These are phyloP conservation scores for Tanacetum coccineum DNA, from an alignment of 129 eudicot genomes.

Conservation along the genomic window DNA sequence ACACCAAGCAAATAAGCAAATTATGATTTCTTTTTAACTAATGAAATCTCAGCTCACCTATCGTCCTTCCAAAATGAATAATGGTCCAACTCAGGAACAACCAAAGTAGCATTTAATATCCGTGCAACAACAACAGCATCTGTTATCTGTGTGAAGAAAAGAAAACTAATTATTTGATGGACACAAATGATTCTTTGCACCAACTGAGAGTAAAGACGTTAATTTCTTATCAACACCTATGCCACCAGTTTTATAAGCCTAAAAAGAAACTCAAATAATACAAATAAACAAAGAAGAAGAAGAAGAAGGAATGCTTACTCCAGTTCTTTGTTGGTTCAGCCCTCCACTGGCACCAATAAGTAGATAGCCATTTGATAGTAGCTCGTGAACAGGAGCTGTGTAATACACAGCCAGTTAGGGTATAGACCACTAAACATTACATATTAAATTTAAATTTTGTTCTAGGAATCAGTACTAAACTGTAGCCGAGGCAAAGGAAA, in stretches of 20 bases:
- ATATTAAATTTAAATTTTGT: not conserved
- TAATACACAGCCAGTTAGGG: conserved; percentile 15
- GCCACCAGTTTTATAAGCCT: too few species aligned
- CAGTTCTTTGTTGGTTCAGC: conserved; percentile 86
- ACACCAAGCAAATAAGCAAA: conserved; percentile 12
- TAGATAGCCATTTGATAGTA: conserved; percentile 74
- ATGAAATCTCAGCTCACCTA: conserved; percentile 49
- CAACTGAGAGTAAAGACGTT: too few species aligned
- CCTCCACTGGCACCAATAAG: conserved; percentile 97
- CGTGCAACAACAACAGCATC: conserved; percentile 97
- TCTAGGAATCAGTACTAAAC: not conserved
- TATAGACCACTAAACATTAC: not conserved
- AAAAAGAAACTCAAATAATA: not conserved
- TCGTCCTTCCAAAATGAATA: conserved; percentile 93
- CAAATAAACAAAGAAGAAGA: conserved; percentile 1
- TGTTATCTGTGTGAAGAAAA: conserved; percentile 57
- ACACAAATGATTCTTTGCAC: not conserved
- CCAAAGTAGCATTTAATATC: conserved; percentile 88
- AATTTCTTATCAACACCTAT: too few species aligned
- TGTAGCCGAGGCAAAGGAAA: conserved; percentile 6
- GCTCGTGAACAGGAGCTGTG: conserved; percentile 74
- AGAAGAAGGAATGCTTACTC: conserved; percentile 43
- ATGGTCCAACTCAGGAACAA: conserved; percentile 89
- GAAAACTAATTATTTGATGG: conserved; percentile 13
- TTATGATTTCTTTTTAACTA: conserved; percentile 7